These are phyloP conservation scores for Catunica adiposa DNA, from an alignment of 2,329 filamentous ascomycete species.

Conservation along the genomic window DNA sequence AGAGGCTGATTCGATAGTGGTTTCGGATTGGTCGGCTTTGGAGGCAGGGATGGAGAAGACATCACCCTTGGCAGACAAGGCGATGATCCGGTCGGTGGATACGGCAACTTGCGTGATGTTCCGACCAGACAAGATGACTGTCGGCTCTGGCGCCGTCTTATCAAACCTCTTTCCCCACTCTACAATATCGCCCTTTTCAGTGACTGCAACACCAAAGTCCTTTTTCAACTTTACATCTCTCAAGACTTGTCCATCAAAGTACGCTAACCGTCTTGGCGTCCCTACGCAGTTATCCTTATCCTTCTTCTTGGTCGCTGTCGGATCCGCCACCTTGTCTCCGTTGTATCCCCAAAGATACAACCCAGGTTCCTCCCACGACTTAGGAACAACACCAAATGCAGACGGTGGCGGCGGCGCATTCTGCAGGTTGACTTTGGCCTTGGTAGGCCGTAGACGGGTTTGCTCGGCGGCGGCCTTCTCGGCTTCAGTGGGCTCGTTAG, in stretches of 20 bases:
- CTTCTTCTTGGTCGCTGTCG: constrained; percentile 37
- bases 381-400: constrained; percentile 18
- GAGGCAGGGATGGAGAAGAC: constrained; percentile 77
- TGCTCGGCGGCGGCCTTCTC: constrained; percentile 34
- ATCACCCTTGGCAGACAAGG: constrained; percentile 53
- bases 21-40: constrained; percentile 45
- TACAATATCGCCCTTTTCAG: constrained; percentile 71
- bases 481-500: constrained; percentile 12
- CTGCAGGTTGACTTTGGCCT: constrained; percentile 57
- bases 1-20: constrained; percentile 24
- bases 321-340: constrained; percentile 65
- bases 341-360: constrained; percentile 94
- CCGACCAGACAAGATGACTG: constrained; percentile 62
- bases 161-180: constrained; percentile 81
- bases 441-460: constrained; percentile 44
- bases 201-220: constrained; percentile 70
- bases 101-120: constrained; percentile 60
- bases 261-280: constrained; percentile 57
- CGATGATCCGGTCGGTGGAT: constrained; percentile 70
- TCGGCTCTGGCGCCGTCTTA: constrained; percentile 44
- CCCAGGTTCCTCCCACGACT: constrained; percentile 65
- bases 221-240: constrained; percentile 75
- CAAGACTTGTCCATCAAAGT: constrained; percentile 71
- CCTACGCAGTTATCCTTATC: constrained; percentile 57
- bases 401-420: constrained; percentile 36